Conservation (phyloP, 495 filamentous ascomycete species). For the Daldinia caldariorum region DNA sequence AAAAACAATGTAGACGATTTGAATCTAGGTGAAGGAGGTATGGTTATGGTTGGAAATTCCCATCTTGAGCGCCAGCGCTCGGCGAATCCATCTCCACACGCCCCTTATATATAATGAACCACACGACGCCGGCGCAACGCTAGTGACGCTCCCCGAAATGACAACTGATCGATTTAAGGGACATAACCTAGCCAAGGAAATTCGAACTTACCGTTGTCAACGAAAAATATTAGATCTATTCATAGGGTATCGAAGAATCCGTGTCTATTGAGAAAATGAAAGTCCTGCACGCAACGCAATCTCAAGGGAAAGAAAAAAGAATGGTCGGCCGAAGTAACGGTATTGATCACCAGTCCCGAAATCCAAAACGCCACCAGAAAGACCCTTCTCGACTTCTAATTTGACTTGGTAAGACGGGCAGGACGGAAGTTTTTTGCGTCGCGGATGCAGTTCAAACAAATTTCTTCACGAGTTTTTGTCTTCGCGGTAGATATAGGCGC, state of each 20-base stretch:
- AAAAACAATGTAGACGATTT: conserved; percentile 25
- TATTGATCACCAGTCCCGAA: conserved; percentile 34
- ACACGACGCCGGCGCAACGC: conserved; percentile 31
- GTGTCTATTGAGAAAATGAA: conserved; percentile 46
- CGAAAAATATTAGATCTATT: conserved; percentile 51
- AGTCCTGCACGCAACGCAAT: conserved; percentile 19
- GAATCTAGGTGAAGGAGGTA: conserved; percentile 34
- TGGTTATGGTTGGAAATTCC: conserved; percentile 33
- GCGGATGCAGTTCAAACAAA: background rate
- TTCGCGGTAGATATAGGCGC: conserved; percentile 4
- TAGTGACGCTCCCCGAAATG: conserved; percentile 11
- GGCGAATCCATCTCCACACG: conserved; percentile 32
- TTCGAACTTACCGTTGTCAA: conserved; percentile 46
- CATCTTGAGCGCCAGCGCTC: conserved; percentile 19
- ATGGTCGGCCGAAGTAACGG: conserved; percentile 17
- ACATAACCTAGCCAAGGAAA: conserved; percentile 16
- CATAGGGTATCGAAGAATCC: conserved; percentile 52
- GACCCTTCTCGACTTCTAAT: conserved; percentile 27
- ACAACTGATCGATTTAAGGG: conserved; percentile 3
- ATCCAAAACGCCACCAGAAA: conserved; percentile 41
- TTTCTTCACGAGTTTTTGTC: conserved; percentile 7
- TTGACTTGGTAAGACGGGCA: conserved; percentile 26
- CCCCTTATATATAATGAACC: conserved; percentile 21
- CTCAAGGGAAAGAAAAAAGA: conserved; percentile 25
- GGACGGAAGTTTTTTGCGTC: background rate